Base-by-base conservation (phyloP, 169 alveolate species). In the Cyclospora cayetanensis region DNA sequence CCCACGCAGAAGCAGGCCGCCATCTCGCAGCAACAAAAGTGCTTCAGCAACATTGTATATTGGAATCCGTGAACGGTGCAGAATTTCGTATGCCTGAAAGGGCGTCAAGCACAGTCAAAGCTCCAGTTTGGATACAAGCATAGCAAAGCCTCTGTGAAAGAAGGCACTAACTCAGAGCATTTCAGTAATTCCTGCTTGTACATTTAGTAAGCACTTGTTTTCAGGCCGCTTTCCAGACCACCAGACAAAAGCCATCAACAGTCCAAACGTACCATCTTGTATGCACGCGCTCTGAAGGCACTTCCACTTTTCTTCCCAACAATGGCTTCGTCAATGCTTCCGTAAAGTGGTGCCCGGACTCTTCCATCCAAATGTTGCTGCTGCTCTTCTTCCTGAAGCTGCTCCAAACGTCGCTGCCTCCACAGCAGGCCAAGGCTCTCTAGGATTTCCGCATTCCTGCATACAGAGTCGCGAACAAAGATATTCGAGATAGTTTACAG, bases 251-350 rank as follows among this genome's bases (percentile, higher is more conserved):
- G n/a, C 63, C 63, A 2, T 2, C 22, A 18, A 18, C 63, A 18
- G 22, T 50, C 63, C 22, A 7, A n/a, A 25, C 87, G 27, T 68
- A 77, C 87, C 27, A 68, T 77, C 68, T 77, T 77, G 87, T 77
- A 77, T 18, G 87, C 87, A 37, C 87, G 41, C n/a, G 87, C 87
- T 29, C 87, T 42, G 87, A 77, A 77, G 46, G 87, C 87, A 20
- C 70, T 77, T 20, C 87, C 46, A 43, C 87, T 4, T 46, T 37
- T 77, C 2, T 68, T 65, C 31, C 46, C 39, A 2, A 77, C 20
- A 27, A 12, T 18, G 4, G 41, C 46, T 4, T 43, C 87, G 27
- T 42, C 87, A 18, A 43, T 53, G 63, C 63, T 41, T 31, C 35
- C 42, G 87, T 42, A 77, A 20, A 77, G 87, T 4, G 87, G 87